Base-by-base conservation (phyloP, 1,139 yeast species). In the Blastobotrys ciferrii region DNA sequence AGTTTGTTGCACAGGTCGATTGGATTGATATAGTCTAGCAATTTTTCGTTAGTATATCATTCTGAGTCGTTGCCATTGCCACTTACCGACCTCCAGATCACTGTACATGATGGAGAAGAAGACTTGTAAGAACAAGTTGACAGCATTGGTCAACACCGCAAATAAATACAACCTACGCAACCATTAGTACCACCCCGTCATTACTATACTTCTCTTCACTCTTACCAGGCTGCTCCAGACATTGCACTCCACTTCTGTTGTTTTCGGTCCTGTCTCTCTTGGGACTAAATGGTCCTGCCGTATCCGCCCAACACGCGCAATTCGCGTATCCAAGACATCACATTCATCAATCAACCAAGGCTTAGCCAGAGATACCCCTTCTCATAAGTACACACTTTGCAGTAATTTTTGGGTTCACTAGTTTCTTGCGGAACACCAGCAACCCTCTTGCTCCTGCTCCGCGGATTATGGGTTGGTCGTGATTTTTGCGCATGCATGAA, bases 1-100 rank as follows among this genome's bases (percentile, higher is more conserved):
- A 92, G 80, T 65, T 87, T 86, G 73, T 88, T 88, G 74, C 98
- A 92, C 60, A 92, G 77, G 69, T 94, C 98, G 66, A 92, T 89
- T 46, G 98, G 98, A 68, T 92, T 92, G 74, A 91, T 88, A 73
- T 89, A 91, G 67, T 91, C 98, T 48, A 30, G n/a, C n/a, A n/a
- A n/a, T n/a, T n/a, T n/a, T n/a, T n/a, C n/a, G n/a, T n/a, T n/a
- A n/a, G n/a, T n/a, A n/a, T n/a, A 18, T 5, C 17, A 12, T 9
- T n/a, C n/a, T n/a, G n/a, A n/a, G 18, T 13, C 13, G 17, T 23
- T 23, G 28, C 28, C 28, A 41, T 31, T 23, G 7, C 17, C 35
- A 41, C 30, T 36, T 36, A 36, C 40, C 40, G 14, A 48, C 51
- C 31, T 89, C 97, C 68, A 89, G 77, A 70, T 91, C 98, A 57